Percentiles rank a stretch among this genome's conserved stretches.
Conservation (phyloP, 208 protist genomes). For the Trypanosoma avium region DNA sequence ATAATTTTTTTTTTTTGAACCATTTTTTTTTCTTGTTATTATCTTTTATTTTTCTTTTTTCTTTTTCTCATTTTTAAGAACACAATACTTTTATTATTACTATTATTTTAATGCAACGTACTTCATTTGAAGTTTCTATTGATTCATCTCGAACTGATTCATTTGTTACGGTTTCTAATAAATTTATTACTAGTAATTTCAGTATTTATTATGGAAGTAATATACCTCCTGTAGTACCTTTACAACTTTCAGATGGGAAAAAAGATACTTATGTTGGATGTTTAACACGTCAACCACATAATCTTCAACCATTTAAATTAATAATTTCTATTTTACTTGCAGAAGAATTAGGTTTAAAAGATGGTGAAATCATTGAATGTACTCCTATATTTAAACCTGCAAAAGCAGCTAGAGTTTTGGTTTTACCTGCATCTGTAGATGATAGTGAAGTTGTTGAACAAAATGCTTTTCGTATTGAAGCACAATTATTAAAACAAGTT, state of each 20-base stretch:
- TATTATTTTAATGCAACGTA: slow-evolving; percentile 33
- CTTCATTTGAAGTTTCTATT: slow-evolving; percentile 54
- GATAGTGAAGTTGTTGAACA: slow-evolving; percentile 93
- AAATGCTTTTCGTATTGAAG: slow-evolving; percentile 85
- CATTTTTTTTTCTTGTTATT: too few species aligned
- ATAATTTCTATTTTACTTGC: slow-evolving; percentile 54
- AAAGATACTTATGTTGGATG: slow-evolving; percentile 68
- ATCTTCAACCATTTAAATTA: slow-evolving; percentile 46
- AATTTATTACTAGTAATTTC: slow-evolving; percentile 49
- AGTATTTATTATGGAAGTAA: slow-evolving; percentile 43
- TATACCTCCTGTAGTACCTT: slow-evolving; percentile 52
- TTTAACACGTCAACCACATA: slow-evolving; percentile 49
- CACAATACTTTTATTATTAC: too few species aligned
- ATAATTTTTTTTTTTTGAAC: slow-evolving; percentile 7
- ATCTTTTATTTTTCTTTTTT: not conserved
- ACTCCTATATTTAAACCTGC: slow-evolving; percentile 39
- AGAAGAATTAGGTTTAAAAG: slow-evolving; percentile 46
- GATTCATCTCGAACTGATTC: slow-evolving; percentile 57
- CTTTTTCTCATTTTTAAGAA: not conserved
- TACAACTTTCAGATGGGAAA: slow-evolving; percentile 52
- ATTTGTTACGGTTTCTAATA: slow-evolving; percentile 62
- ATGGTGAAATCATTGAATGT: slow-evolving; percentile 62
- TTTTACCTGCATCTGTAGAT: slow-evolving; percentile 80
- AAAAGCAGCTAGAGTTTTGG: slow-evolving; percentile 72
- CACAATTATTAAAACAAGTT: slow-evolving; percentile 76